Evolutionary conservation across 139 green algal genomes (phyloP), one percentile per base, ranked within the genome.

Genomic region (Micractinium conductrix): DNA sequence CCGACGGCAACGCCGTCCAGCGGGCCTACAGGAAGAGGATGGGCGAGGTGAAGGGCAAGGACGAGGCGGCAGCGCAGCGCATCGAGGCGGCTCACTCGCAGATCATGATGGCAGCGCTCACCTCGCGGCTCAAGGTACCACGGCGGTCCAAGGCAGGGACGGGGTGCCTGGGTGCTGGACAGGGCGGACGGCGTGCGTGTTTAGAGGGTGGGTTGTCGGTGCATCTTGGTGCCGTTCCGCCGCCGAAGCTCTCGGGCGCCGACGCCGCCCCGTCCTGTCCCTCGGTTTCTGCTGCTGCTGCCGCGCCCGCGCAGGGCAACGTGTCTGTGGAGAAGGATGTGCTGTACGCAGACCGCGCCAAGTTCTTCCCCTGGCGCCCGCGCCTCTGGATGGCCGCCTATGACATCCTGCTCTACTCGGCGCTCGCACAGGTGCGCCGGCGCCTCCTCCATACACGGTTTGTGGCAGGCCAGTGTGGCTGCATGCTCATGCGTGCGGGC

Each of bases 291-390:
- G n/a, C n/a, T n/a, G n/a, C n/a, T n/a, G n/a, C n/a, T n/a, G n/a
- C n/a, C n/a, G n/a, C n/a, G n/a, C n/a, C n/a, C n/a, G 30, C 80
- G 74, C 78, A 90, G 84, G 90, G 88, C 40, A 86, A 85, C 35
- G 58, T 79, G 22, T 37, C 72, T 22, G 89, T 94, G 35, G 82
- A 89, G 45, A 91, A 91, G 71, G 88, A 92, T 1, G 70, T 94
- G 40, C 69, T 74, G 19, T 94, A 91, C 65, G 92, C 92, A 17
- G 92, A 95, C 86, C 86, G 83, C 24, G 81, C 87, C 26, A 53
- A 73, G 40, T 92, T 88, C 72, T 92, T 95, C 70, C 92, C 89
- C 9, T 95, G 92, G 92, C 84, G 91, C 4, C 92, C 92, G 22
- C 87, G 90, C 44, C 62, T 85, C 4, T 88, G 75, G 55, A 67